Base-by-base conservation (phyloP, 2,329 filamentous ascomycete genomes). In the Epichloe hybrida region DNA sequence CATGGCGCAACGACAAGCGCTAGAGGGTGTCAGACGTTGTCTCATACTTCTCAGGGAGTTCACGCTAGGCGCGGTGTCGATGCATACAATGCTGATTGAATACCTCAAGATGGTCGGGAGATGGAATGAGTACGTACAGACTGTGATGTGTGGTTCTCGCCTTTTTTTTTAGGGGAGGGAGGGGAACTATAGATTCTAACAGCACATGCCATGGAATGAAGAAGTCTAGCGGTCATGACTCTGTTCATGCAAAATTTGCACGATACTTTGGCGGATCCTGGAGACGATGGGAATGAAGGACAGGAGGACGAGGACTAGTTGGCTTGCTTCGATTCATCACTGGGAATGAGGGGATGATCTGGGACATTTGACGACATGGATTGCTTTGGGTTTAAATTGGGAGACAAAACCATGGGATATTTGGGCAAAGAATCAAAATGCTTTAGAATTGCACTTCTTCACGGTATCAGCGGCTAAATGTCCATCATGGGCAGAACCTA, bases 91-190 rank as follows among this genome's bases (percentile, higher is more conserved):
- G 6, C 23, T 27, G 23, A 7, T 2, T 27, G 2, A 0, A 7
- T 7, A 2, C 2, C 0, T 6, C 2, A 2, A 27, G 6, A 0
- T 0, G 2, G 23, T 27, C 17, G 17, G 0, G 23, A 6, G 6
- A 2, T 27, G 2, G 23, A 27, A 27, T 7, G 23, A 27, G 23
- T 27, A 27, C 23, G 23, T 2, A 27, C 5, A 27, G 23, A 27
- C 23, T 27, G 23, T 23, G 6, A 27, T 6, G 23, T 27, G 23
- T 7, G 23, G 2, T 27, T 27, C 23, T 27, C 6, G 23, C 23
- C 23, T 7, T 7, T 23, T 23, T 21, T 21, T 3, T 20, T 6
- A 6, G 23, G 6, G 23, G 6, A 6, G 23, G 23, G 23, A n/a
- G n/a, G n/a, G n/a, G n/a, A n/a, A 6, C 23, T 8, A 27, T 8